These are phyloP conservation scores for Tetrastigma voinierianum DNA, from an alignment of 164 flowering plant genomes.

Conservation along the genomic window DNA sequence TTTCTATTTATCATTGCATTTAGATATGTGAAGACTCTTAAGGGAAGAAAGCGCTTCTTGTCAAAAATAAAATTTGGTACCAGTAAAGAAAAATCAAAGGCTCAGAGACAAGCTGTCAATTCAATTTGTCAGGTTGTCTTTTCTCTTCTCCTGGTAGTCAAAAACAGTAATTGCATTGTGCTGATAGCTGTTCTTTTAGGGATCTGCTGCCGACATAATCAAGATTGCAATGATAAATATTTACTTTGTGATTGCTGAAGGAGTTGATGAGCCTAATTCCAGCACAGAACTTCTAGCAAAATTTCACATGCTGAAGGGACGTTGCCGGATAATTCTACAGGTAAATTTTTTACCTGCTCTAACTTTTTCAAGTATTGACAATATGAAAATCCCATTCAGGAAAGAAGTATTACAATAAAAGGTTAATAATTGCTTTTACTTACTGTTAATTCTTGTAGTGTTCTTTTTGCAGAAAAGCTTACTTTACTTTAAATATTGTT, in stretches of 20 bases:
- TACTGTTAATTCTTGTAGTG: background rate
- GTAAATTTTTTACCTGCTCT: constrained; percentile 27
- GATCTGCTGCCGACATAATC: constrained; percentile 97
- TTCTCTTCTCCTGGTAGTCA: background rate
- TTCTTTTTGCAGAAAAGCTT: background rate
- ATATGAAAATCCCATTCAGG: too few species aligned
- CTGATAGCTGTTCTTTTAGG: constrained; percentile 43
- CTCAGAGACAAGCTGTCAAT: constrained; percentile 97
- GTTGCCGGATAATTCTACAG: constrained; percentile 88
- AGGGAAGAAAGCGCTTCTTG: constrained; percentile 86
- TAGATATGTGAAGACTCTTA: constrained; percentile 80
- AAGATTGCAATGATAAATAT: constrained; percentile 91
- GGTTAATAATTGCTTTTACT: background rate
- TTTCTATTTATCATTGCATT: background rate
- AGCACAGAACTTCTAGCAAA: constrained; percentile 24
- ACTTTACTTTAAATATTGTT: background rate
- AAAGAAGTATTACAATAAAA: background rate
- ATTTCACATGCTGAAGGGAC: constrained; percentile 63
- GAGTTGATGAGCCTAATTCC: constrained; percentile 24
- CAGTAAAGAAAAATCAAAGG: constrained; percentile 84
- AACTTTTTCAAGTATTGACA: background rate
- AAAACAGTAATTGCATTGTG: background rate
- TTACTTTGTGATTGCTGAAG: constrained; percentile 58
- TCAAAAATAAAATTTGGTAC: constrained; percentile 80
- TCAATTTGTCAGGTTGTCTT: constrained; percentile 86